These are phyloP conservation scores for Cytospora paraplurivora DNA, from an alignment of 2,329 filamentous ascomycete genomes.

Conservation along the genomic window DNA sequence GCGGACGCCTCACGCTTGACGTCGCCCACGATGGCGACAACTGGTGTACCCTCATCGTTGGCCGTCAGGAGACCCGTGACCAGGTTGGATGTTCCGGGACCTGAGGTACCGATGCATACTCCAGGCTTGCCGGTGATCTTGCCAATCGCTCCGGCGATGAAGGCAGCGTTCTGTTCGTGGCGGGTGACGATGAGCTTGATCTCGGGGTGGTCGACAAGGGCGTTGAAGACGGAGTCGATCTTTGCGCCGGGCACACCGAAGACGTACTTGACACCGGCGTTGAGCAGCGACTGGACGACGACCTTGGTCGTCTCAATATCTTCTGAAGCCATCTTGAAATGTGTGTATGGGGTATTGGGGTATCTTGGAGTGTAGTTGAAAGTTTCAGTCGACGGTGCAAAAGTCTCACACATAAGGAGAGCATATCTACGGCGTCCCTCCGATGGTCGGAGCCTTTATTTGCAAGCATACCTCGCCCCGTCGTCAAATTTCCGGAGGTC, in stretches of 20 bases:
- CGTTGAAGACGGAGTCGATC: conserved; percentile 52
- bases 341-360: not conserved
- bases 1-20: conserved; percentile 47
- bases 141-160: conserved; percentile 51
- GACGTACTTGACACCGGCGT: conserved; percentile 47
- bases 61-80: conserved; percentile 50
- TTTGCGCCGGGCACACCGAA: conserved; percentile 53
- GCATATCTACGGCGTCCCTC: too few relatives aligned
- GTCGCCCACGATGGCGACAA: conserved; percentile 51
- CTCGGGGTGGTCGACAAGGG: conserved; percentile 47
- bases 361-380: not conserved
- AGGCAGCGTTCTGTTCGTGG: conserved; percentile 53
- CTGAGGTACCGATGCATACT: conserved; percentile 50
- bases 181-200: conserved; percentile 50
- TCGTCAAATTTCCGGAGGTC: conserved; percentile 11
- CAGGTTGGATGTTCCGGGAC: conserved; percentile 50
- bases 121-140: conserved; percentile 49
- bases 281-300: conserved; percentile 36
- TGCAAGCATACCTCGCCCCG: not conserved
- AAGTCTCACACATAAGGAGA: too few relatives aligned
- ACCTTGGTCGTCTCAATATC: conserved; percentile 35
- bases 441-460: too few relatives aligned
- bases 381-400: not conserved
- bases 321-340: conserved; percentile 17
- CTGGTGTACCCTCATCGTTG: conserved; percentile 50